phyloP scores from a whole-genome alignment of 2,329 filamentous ascomycete species.

The Shiraia bambusicola region DNA sequence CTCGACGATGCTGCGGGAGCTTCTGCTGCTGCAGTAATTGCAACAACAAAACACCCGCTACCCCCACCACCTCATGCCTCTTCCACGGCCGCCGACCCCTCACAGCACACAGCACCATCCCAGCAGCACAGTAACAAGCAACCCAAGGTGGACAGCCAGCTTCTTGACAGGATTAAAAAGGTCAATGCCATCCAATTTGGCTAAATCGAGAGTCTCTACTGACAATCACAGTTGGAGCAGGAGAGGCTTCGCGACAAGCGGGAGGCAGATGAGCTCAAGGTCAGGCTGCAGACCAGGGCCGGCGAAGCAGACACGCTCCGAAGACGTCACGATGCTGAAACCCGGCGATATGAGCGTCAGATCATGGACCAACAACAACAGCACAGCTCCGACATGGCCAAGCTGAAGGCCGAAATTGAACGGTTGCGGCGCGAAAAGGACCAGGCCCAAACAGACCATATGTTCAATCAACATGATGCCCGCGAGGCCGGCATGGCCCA shows the following conservation, averaged over 20 bases:
- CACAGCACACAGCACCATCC: too few species aligned
- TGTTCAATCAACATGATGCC: constrained; percentile 71
- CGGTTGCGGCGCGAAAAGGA: constrained; percentile 65
- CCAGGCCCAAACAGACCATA: constrained; percentile 66
- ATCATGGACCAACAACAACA: constrained; percentile 63
- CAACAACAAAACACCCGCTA: too few species aligned
- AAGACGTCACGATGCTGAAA: constrained; percentile 64
- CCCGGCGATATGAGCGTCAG: constrained; percentile 64
- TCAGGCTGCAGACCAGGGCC: constrained; percentile 54
- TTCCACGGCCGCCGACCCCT: too few species aligned
- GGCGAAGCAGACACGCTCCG: constrained; percentile 78
- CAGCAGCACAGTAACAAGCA: too few species aligned
- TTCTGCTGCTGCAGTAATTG: background rate
- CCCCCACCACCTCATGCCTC: too few species aligned
- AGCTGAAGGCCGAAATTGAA: constrained; percentile 65
- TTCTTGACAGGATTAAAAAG: constrained; percentile 48
- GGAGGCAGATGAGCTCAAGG: constrained; percentile 32
- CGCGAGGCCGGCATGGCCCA: constrained; percentile 56
- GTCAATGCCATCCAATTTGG: constrained; percentile 15
- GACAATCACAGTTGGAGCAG: constrained; percentile 44
- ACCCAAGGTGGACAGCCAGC: constrained; percentile 4
- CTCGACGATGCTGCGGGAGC: constrained; percentile 41
- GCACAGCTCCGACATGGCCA: constrained; percentile 64
- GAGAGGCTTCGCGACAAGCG: constrained; percentile 38
- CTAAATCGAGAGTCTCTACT: constrained; percentile 11